Evolutionary conservation across 352 stramenopile genomes (phyloP), one percentile per base, ranked within the genome.

Genomic region (Pythium scleroteichum): DNA sequence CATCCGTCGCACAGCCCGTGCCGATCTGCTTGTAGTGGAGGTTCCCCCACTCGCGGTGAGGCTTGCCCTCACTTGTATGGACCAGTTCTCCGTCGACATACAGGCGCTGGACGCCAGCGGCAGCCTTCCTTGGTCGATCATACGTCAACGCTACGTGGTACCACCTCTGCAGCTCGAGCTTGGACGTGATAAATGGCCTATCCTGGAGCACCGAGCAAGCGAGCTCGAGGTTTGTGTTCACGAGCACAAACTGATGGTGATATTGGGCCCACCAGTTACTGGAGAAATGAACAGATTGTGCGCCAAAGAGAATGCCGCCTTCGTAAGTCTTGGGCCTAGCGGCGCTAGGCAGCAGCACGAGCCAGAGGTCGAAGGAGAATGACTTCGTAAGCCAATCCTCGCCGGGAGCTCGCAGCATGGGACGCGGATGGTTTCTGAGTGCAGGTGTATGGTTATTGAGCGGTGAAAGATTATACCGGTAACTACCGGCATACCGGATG

Each of bases 161-260:
- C 53, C 53, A 62, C 4, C 44, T 46, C 20, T 58, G 9, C 0
- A 13, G n/a, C 13, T 45, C 4, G 4, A 64, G 24, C 3, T 42
- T 35, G 8, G 3, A 40, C 3, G 22, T 38, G 14, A 64, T 22
- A 6, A 19, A 46, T 6, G 22, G 13, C 24, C 56, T 49, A 20
- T 9, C 6, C 26, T 64, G 9, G 4, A 53, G 0, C 16, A 56
- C 17, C 0, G 63, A 66, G 57, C 56, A 70, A 45, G 20, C 60
- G 29, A 70, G 56, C 5, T 53, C 52, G 26, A 42, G 14, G 1
- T 59, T 5, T 8, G 23, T n/a, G 33, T 70, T 57, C 29, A 70
- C 44, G 26, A 33, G 38, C 4, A 62, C 39, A 29, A 70, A 49
- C 22, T 56, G 50, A 20, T 59, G 39, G 39, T 41, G 20, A 2